Conservation (phyloP, 2,329 filamentous ascomycete species). For the Fonsecaea nubica region DNA sequence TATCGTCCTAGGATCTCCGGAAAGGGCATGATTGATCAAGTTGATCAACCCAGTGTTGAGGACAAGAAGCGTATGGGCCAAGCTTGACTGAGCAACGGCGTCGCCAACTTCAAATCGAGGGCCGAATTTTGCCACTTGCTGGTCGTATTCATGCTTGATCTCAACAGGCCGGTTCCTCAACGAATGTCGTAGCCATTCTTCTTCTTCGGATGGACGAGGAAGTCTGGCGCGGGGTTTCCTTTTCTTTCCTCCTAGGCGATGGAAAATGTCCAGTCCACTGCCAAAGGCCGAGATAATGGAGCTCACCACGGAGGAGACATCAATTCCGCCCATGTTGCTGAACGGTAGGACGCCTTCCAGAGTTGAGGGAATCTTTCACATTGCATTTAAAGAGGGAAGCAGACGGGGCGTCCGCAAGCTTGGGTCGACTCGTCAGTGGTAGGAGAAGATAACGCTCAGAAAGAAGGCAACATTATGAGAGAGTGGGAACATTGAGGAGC, state of each 20-base stretch:
- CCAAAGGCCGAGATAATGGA: conserved; percentile 40
- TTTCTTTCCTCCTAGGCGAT: conserved; percentile 35
- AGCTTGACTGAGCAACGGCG: conserved; percentile 34
- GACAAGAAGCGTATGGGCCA: conserved; percentile 41
- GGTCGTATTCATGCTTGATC: conserved; percentile 36
- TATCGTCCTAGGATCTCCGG: conserved; percentile 26
- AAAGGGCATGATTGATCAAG: conserved; percentile 37
- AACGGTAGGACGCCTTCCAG: not conserved
- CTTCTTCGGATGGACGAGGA: conserved; percentile 35
- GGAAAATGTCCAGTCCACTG: conserved; percentile 37
- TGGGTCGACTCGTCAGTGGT: not conserved
- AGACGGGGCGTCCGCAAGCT: not conserved
- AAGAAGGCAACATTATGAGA: not conserved
- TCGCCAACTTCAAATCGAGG: conserved; percentile 39
- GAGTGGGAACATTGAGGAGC: not conserved
- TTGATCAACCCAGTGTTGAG: conserved; percentile 41
- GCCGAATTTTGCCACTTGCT: conserved; percentile 36
- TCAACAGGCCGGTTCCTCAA: conserved; percentile 34
- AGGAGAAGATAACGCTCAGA: not conserved
- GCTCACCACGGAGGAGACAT: conserved; percentile 38
- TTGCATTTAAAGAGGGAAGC: not conserved
- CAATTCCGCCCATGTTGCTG: conserved; percentile 33
- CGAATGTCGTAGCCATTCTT: conserved; percentile 37
- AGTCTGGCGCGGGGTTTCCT: conserved; percentile 31
- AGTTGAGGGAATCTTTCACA: not conserved